phyloP scores from a whole-genome alignment of 768 basidiomycete genomes.

The Imleria badia region DNA sequence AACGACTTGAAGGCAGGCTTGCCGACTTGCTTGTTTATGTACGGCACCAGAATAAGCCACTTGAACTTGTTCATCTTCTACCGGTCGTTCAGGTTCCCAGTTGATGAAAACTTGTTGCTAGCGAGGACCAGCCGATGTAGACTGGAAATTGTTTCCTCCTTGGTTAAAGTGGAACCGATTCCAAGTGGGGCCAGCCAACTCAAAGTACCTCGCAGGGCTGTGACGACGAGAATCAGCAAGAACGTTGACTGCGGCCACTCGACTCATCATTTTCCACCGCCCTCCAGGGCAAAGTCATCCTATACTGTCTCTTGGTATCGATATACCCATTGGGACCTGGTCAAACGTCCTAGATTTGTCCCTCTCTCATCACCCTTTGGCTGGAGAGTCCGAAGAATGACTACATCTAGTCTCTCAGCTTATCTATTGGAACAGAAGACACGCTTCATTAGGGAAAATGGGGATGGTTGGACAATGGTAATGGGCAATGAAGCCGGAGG shows the following conservation, averaged over 20 bases:
- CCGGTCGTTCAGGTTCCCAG: neutral
- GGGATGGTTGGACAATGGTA: constrained; percentile 73
- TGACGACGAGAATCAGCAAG: neutral
- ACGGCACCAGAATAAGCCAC: neutral
- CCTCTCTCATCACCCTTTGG: neutral
- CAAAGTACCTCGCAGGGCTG: neutral
- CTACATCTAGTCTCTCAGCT: constrained; percentile 29
- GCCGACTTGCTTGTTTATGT: constrained; percentile 6
- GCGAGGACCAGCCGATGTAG: neutral
- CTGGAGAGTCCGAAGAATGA: constrained; percentile 15
- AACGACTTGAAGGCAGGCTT: too few relatives aligned
- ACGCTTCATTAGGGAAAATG: constrained; percentile 59
- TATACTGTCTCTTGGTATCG: neutral
- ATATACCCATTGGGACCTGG: neutral
- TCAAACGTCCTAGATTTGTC: neutral
- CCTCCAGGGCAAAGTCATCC: neutral
- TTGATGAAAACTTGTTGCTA: neutral
- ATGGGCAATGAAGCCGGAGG: constrained; percentile 99
- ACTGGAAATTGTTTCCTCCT: neutral
- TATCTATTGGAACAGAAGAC: constrained; percentile 52
- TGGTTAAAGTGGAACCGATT: neutral
- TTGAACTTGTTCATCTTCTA: neutral
- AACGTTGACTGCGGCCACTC: neutral
- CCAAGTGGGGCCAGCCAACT: neutral
- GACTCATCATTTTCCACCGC: neutral